Base-by-base conservation (phyloP, 2,329 filamentous ascomycete genomes). In the Nakataea oryzae region DNA sequence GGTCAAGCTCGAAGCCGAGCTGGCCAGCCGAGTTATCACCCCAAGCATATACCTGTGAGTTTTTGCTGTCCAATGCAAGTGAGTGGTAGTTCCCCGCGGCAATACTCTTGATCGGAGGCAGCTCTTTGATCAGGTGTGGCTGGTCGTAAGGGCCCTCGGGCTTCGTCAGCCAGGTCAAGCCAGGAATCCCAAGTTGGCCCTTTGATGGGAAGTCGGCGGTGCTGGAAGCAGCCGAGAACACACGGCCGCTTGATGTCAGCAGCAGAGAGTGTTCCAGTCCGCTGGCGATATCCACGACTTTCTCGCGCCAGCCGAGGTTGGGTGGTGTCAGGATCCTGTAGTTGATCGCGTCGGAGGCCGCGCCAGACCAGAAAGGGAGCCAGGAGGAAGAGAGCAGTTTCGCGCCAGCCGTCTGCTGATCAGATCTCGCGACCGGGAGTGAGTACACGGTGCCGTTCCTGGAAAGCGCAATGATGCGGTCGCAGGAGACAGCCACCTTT, bases 11-110 rank as follows among this genome's bases (percentile, higher is more conserved):
- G 68, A 93, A 86, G n/a, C 93, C 93, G 3, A 97, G 81, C 74
- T 97, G 95, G n/a, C 95, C 95, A 56, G 85, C 84, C 0, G 87
- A 86, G 75, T 97, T 97, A 73, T 97, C 93, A 50, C 95, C 95
- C 75, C 96, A 97, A 8, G 86, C 81, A 73, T 95, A 96, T 21
- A 95, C 82, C 21, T 86, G 84, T 21, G 93, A 93, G 61, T 88
- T 80, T 64, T 84, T 83, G 70, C 93, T 90, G 41, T n/a, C 9
- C 21, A 92, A 80, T 0, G 86, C 89, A 1, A 96, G 76, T 4
- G 91, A 96, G 75, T 99, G 95, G 67, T 87, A 86, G 70, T 96
- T 92, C 28, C 95, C 95, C 1, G 91, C 79, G 1, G 93, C 93
- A 63, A 97, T 87, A 66, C 90, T 83, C 6, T 79, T 75, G 57